Conservation (phyloP, 176 grass and related monocot species). For the Neostapfia colusana region DNA sequence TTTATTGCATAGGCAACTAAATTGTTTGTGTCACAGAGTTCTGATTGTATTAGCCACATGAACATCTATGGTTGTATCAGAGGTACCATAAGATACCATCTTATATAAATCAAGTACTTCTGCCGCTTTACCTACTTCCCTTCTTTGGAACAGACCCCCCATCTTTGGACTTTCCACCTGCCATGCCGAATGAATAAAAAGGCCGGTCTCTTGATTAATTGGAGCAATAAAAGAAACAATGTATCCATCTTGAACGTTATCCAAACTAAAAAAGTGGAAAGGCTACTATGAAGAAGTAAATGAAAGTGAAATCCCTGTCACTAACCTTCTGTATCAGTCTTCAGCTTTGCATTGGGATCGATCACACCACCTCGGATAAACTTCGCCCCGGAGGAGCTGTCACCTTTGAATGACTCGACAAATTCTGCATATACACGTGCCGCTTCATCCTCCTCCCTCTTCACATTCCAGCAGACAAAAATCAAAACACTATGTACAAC, state of each 20-base stretch:
- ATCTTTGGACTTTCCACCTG: constrained; percentile 99
- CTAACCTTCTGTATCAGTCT: constrained; percentile 71
- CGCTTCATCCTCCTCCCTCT: constrained; percentile 97
- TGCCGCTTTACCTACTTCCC: constrained; percentile 92
- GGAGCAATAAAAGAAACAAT: constrained; percentile 71
- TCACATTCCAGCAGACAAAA: constrained; percentile 25
- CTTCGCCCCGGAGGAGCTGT: constrained; percentile 65
- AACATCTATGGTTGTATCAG: constrained; percentile 45
- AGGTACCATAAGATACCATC: constrained; percentile 56
- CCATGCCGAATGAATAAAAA: constrained; percentile 83
- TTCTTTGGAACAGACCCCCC: constrained; percentile 98
- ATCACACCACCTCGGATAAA: constrained; percentile 94
- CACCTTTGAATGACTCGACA: constrained; percentile 87
- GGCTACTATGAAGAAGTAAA: not conserved
- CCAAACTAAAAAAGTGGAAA: constrained; percentile 35
- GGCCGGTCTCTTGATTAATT: constrained; percentile 80
- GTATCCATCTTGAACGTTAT: constrained; percentile 55
- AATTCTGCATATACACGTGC: constrained; percentile 89
- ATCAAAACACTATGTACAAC: not conserved
- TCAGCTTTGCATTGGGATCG: constrained; percentile 85
- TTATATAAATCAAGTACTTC: constrained; percentile 84
- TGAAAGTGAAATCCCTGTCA: constrained; percentile 34
- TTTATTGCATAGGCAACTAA: constrained; percentile 28
- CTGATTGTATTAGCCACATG: constrained; percentile 39
- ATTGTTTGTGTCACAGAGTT: constrained; percentile 2